Evolutionary conservation across 2,329 filamentous ascomycete species (phyloP), one percentile per base, ranked within the genome.

Genomic region (Trichothecium sympodiale): DNA sequence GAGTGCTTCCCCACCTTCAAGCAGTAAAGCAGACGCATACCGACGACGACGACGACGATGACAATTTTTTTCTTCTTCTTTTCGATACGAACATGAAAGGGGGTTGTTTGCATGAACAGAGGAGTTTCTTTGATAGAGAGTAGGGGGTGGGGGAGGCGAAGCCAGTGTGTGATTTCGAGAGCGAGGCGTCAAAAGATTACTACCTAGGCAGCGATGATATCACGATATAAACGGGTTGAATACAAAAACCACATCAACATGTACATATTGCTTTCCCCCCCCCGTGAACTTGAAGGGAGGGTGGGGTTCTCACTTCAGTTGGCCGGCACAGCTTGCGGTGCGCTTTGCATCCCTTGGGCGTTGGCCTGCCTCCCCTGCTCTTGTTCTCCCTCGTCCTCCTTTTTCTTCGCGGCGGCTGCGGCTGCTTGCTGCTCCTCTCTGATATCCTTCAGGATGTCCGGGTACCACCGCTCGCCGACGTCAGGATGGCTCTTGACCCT

Each of bases 401-500:
- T 25, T 10, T 25, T 25, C 12, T 26, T 34, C 13, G 10, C 23
- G 26, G n/a, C 28, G 8, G 29, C 34, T 12, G 60, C 56, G 44
- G 43, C 54, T 25, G 62, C 63, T n/a, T n/a, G n/a, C 59, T 80
- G 69, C 54, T 80, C 71, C 47, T 70, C 70, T 35, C 70, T 66
- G 35, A 80, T 73, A 40, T 65, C 64, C 40, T 56, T 57, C 43
- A 77, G 50, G 15, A 78, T 70, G 30, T 81, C 74, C 3, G 79
- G 79, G 52, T 82, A 84, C 76, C 84, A 93, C 47, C 77, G 66
- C 65, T 88, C 82, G 2, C 83, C 84, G 1, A 94, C 86, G 55
- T 93, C 86, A 4, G 80, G 82, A 60, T 94, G 86, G 45, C 81
- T 87, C 69, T 88, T 91, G 46, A 93, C 70, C 12, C 86, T 64